Percentiles rank a stretch among this genome's conserved stretches.
These are phyloP conservation scores for Plantago lanceolata DNA, from an alignment of 305 asterid genomes.

Conservation along the genomic window DNA sequence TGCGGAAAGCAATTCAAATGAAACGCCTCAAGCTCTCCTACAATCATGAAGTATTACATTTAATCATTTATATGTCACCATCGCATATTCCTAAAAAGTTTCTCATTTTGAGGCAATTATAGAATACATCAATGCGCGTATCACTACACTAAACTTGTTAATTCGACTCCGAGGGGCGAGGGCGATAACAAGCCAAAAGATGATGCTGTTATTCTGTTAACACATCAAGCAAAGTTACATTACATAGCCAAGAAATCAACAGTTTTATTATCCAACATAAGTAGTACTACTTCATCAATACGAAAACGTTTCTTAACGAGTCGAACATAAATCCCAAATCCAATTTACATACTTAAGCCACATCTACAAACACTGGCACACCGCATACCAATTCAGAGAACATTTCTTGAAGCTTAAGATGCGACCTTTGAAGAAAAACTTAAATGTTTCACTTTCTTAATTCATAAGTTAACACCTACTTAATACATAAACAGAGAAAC, in stretches of 20 bases:
- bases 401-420: neutral
- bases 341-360: neutral
- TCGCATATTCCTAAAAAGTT: neutral
- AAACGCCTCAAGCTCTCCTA: slow-evolving; percentile 53
- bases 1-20: slow-evolving; percentile 61
- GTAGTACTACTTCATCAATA: too few species aligned
- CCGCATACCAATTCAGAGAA: neutral
- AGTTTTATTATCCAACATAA: too few species aligned
- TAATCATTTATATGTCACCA: neutral
- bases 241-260: too few species aligned
- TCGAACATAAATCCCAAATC: neutral
- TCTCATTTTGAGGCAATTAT: neutral
- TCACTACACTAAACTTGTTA: neutral
- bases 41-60: slow-evolving; percentile 23
- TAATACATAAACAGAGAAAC: too few species aligned
- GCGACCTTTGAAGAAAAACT: neutral
- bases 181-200: neutral
- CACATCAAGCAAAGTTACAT: too few species aligned
- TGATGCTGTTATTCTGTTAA: neutral
- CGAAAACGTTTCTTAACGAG: too few species aligned
- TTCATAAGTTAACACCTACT: too few species aligned
- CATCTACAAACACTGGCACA: neutral
- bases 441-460: too few species aligned
- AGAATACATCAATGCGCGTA: neutral
- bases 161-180: too few species aligned